A percentile compares a stretch with the other conserved stretches of the same genome.
These are phyloP conservation scores for Kernera saxatilis DNA, from an alignment of 345 rosid species.

Conservation along the genomic window DNA sequence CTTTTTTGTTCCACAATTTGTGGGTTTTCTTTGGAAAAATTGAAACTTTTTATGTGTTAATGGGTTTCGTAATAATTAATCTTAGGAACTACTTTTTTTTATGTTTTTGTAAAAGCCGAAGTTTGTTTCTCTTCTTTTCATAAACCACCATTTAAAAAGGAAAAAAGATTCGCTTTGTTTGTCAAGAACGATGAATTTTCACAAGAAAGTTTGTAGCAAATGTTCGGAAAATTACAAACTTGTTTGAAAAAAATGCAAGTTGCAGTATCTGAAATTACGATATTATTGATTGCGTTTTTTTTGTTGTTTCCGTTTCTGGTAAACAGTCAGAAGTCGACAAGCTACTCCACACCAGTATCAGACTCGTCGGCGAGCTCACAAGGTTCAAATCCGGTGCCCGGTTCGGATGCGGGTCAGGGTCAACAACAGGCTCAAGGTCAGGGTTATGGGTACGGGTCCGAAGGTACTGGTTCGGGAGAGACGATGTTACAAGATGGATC, in stretches of 20 bases:
- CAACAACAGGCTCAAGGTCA: constrained; percentile 23
- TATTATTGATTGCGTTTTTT: neutral
- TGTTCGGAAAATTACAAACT: neutral
- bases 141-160: neutral
- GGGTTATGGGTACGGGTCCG: constrained; percentile 34
- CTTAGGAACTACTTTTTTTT: neutral
- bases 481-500: constrained; percentile 70
- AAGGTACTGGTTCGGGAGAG: constrained; percentile 40
- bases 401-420: constrained; percentile 30
- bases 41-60: neutral
- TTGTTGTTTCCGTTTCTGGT: neutral
- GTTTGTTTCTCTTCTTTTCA: constrained; percentile 32
- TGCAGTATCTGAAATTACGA: neutral
- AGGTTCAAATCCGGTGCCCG: constrained; percentile 33
- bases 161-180: constrained; percentile 10
- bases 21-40: neutral
- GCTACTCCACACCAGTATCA: constrained; percentile 50
- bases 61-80: constrained; percentile 15
- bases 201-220: neutral
- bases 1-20: neutral
- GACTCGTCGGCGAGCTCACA: constrained; percentile 38
- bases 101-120: constrained; percentile 10
- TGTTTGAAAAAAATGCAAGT: neutral
- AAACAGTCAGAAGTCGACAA: constrained; percentile 73
- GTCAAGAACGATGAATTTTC: neutral